Evolutionary conservation across 2,329 filamentous ascomycete species (phyloP).

Genomic region (Penicillium sp.): DNA sequence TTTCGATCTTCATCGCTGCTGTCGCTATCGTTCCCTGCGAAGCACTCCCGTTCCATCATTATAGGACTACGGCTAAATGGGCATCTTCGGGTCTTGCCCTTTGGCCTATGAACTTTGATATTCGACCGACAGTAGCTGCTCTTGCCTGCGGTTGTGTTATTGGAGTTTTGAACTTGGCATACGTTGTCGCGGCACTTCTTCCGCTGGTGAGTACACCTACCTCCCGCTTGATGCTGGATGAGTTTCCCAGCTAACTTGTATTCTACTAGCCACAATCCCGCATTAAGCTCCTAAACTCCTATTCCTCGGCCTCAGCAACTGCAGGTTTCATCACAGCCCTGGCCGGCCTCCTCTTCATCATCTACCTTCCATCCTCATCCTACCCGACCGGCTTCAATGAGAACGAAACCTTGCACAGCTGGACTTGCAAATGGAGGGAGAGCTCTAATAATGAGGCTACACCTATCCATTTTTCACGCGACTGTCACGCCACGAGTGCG

Average conservation of each 20-base stretch:
- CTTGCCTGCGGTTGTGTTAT: conserved; percentile 41
- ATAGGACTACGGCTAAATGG: conserved; percentile 38
- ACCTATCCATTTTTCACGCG: conserved; percentile 37
- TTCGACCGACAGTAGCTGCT: conserved; percentile 39
- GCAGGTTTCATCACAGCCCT: conserved; percentile 39
- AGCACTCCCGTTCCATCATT: conserved; percentile 40
- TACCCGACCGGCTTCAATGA: conserved; percentile 30
- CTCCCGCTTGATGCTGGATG: background rate
- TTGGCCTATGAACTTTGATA: conserved; percentile 45
- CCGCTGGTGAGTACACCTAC: conserved; percentile 34
- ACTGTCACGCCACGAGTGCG: conserved; percentile 40
- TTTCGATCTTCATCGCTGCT: conserved; percentile 30
- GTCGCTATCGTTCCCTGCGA: conserved; percentile 38
- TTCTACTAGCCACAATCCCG: conserved; percentile 34
- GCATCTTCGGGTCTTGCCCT: conserved; percentile 35
- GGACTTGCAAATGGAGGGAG: conserved; percentile 43
- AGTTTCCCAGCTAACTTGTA: background rate
- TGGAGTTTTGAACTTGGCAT: conserved; percentile 32
- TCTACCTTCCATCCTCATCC: conserved; percentile 33
- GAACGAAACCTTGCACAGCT: conserved; percentile 41
- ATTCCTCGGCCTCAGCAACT: conserved; percentile 34
- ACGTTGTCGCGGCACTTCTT: conserved; percentile 33
- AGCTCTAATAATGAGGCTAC: conserved; percentile 18
- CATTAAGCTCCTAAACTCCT: conserved; percentile 35
- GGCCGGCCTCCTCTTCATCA: conserved; percentile 32